These are phyloP conservation scores for Kalaharituber pfeilii DNA, from an alignment of 2,329 filamentous ascomycete genomes.

Conservation along the genomic window DNA sequence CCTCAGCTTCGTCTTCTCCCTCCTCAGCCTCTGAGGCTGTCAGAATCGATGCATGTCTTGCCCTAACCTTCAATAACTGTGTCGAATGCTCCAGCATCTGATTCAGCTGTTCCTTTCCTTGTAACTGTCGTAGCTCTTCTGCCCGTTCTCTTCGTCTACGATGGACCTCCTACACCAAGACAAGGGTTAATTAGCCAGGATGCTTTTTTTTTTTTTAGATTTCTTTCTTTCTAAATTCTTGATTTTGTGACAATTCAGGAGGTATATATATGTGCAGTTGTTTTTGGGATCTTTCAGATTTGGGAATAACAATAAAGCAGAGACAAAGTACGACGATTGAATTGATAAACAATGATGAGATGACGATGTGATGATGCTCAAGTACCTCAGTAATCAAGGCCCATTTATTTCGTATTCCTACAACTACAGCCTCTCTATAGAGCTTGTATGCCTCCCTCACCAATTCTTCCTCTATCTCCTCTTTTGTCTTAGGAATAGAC, in stretches of 20 bases:
- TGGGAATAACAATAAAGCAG: background rate
- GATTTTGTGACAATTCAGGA: too few species aligned
- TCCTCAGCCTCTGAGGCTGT: constrained; percentile 20
- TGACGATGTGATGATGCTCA: constrained; percentile 15
- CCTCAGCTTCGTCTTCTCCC: constrained; percentile 34
- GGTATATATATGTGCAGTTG: too few species aligned
- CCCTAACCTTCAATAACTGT: constrained; percentile 32
- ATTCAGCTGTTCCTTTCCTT: constrained; percentile 34
- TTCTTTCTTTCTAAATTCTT: too few species aligned
- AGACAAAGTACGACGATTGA: background rate
- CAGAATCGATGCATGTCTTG: constrained; percentile 13
- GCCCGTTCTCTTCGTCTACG: constrained; percentile 41
- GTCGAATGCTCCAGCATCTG: constrained; percentile 37
- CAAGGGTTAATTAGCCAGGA: background rate
- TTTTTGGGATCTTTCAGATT: background rate
- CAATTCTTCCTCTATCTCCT: constrained; percentile 69
- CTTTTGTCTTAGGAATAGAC: constrained; percentile 55
- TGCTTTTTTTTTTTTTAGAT: background rate
- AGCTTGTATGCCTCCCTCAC: constrained; percentile 46
- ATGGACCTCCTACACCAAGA: constrained; percentile 27
- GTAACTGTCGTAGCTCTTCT: constrained; percentile 31
- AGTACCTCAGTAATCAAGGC: constrained; percentile 41
- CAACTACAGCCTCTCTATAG: constrained; percentile 50
- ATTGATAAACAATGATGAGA: background rate
- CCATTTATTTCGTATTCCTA: constrained; percentile 44